Evolutionary conservation across 2,329 filamentous ascomycete genomes (phyloP), one percentile per base, ranked within the genome.

Genomic region (Penicillium sp.): DNA sequence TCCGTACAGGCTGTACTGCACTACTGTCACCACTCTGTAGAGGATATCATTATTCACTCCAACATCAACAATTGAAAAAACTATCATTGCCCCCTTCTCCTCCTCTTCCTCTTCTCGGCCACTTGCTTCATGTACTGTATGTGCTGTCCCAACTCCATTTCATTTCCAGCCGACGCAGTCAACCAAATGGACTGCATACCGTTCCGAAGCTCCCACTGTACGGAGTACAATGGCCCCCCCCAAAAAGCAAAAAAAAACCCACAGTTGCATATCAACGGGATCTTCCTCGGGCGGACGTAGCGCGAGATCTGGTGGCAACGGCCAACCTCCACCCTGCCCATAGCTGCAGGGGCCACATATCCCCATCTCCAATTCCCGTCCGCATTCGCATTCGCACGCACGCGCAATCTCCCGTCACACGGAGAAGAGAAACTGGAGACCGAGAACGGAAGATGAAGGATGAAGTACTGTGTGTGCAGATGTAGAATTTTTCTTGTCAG

Each of bases 251-350:
- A 46, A 33, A 49, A 45, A 46, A 33, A 28, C 56, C 48, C 58
- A 45, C 52, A n/a, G 40, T 53, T 57, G 19, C 38, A 38, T n/a
- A 51, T 55, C 25, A 28, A 59, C 56, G 49, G 49, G 56, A 58
- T 58, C 28, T 13, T 3, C 43, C 42, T 59, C 45, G 55, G 33
- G 46, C 51, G 30, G 30, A 30, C 25, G 45, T 51, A 57, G 43
- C 26, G 35, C 57, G 49, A 60, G 63, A 67, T 67, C 61, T 67
- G 55, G 63, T 65, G 63, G 61, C 59, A 67, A 67, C 59, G 65
- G 54, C 57, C 56, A 51, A 42, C 49, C 59, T 58, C 58, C 56
- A 57, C 56, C 42, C 16, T 52, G 59, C 48, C 48, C 55, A 55
- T 30, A 52, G 45, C 60, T 64, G 64, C 57, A 64, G 62, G 58